phyloP scores from a whole-genome alignment of 202 grass and related monocot genomes.

The Digitaria exilis region DNA sequence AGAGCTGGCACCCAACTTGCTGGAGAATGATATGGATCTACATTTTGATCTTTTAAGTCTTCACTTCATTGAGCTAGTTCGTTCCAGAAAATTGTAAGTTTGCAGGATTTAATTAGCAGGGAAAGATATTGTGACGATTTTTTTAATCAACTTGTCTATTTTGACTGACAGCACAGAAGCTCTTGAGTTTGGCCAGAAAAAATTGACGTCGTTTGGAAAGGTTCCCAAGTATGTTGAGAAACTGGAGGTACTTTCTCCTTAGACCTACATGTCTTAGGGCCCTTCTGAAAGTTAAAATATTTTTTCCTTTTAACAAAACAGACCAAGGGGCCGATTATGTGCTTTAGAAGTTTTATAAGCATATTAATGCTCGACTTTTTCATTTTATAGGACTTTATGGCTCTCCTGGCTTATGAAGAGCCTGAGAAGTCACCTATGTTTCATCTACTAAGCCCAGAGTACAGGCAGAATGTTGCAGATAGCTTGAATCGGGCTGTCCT shows the following conservation, averaged over 20 bases:
- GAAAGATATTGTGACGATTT: neutral
- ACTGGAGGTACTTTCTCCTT: conserved; percentile 71
- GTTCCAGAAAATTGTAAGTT: conserved; percentile 69
- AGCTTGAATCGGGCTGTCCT: conserved; percentile 90
- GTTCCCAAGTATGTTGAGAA: conserved; percentile 83
- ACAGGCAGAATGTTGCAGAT: conserved; percentile 86
- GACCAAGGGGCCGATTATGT: neutral
- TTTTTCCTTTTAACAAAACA: neutral
- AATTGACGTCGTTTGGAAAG: conserved; percentile 70
- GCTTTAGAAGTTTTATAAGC: conserved; percentile 1
- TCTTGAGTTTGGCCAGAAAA: conserved; percentile 94
- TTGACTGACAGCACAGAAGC: conserved; percentile 80
- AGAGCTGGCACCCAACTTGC: conserved; percentile 80
- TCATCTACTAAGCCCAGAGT: conserved; percentile 83
- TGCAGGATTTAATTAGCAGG: conserved; percentile 30
- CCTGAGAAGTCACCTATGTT: conserved; percentile 99
- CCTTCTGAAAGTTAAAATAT: neutral
- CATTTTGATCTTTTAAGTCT: conserved; percentile 96
- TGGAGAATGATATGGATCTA: conserved; percentile 83
- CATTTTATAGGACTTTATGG: conserved; percentile 73
- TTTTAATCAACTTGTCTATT: conserved; percentile 42
- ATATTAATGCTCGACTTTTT: conserved; percentile 13
- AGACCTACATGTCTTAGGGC: neutral
- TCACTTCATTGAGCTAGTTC: conserved; percentile 89
- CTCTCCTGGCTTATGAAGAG: conserved; percentile 91